A percentile compares a stretch with the other conserved stretches of the same genome.
Evolutionary conservation across 2,329 filamentous ascomycete species (phyloP).

Genomic region (Stagonosporopsis chrysanthemi): DNA sequence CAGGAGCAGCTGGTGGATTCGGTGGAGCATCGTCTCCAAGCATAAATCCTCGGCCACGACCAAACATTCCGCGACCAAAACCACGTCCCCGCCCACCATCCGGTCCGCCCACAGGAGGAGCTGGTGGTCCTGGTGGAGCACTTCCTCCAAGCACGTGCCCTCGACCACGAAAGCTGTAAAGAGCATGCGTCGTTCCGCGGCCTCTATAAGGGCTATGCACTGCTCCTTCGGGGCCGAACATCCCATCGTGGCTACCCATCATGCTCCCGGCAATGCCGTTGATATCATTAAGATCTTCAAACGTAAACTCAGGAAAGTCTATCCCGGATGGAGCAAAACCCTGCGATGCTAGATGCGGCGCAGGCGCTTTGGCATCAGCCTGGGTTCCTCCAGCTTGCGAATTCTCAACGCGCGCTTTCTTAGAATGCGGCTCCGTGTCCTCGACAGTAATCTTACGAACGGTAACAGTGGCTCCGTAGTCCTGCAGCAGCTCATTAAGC

Average conservation of each 20-base stretch:
- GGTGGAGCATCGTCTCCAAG: neutral
- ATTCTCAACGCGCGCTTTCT: slow-evolving; percentile 1
- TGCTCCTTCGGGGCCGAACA: neutral
- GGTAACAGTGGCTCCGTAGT: slow-evolving; percentile 8
- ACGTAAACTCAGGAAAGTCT: neutral
- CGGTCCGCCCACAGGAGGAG: neutral
- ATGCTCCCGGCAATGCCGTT: neutral
- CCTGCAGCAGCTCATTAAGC: slow-evolving; percentile 3
- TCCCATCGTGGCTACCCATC: neutral
- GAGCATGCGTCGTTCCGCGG: neutral
- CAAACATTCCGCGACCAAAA: neutral
- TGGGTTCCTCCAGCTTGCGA: neutral
- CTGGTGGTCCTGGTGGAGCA: neutral
- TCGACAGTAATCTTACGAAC: slow-evolving; percentile 5
- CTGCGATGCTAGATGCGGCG: neutral
- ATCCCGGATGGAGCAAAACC: neutral
- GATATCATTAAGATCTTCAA: neutral
- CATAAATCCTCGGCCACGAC: slow-evolving; percentile 2
- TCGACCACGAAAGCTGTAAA: neutral
- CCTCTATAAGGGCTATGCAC: neutral
- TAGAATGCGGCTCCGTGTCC: slow-evolving; percentile 1
- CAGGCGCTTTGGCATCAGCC: neutral
- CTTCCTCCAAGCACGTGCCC: neutral
- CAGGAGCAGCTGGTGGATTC: neutral
- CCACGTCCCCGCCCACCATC: neutral